Conservation (phyloP, 2,329 filamentous ascomycete species). For the Ploettnerulaceae sp. region DNA sequence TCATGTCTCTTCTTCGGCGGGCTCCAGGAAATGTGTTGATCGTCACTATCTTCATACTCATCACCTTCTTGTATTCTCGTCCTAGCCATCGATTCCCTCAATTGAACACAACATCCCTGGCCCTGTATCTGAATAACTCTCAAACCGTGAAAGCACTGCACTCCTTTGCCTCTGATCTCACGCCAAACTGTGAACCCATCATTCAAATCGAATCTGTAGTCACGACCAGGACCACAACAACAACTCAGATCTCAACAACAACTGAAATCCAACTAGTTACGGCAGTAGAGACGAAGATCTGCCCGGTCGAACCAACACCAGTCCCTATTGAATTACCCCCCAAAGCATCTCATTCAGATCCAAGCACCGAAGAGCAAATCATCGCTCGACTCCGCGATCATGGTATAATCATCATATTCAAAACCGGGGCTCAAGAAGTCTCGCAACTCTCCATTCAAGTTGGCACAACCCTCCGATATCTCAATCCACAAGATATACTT, state of each 20-base stretch:
- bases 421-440: conserved; percentile 53
- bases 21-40: not conserved
- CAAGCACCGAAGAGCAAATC: conserved; percentile 12
- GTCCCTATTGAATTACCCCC: not conserved
- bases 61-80: not conserved
- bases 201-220: not conserved
- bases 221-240: not conserved
- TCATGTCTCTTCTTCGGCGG: not conserved
- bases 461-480: conserved; percentile 47
- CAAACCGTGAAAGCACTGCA: not conserved
- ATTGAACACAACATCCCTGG: not conserved
- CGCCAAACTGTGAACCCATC: not conserved
- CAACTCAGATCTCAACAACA: not conserved
- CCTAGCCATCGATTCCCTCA: not conserved
- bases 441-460: conserved; percentile 50
- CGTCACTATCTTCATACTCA: not conserved
- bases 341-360: not conserved
- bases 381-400: conserved; percentile 13
- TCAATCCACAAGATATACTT: conserved; percentile 41
- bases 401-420: conserved; percentile 43
- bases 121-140: conserved; percentile 4
- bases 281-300: not conserved
- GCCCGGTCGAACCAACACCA: not conserved
- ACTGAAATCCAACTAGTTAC: conserved; percentile 1
- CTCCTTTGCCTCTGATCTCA: not conserved